Percentiles rank a stretch among this genome's conserved stretches.
phyloP scores from a whole-genome alignment of 495 filamentous ascomycete species.

The Pyrenula aspistea region DNA sequence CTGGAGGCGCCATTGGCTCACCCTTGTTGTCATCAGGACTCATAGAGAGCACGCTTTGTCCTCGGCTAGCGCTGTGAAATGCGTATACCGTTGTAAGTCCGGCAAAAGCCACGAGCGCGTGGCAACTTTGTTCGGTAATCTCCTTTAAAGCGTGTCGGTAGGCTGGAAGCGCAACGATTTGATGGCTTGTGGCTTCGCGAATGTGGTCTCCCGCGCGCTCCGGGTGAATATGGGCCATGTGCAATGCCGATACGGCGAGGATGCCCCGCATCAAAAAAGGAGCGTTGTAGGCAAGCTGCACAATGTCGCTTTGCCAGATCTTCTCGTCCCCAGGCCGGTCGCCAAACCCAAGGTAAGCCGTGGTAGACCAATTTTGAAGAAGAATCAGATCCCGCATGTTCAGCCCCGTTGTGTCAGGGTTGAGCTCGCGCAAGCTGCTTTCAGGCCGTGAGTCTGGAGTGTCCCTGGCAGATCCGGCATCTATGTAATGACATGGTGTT shows the following conservation, averaged over 20 bases:
- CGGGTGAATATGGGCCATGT: not conserved
- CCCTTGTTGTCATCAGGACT: not conserved
- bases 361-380: not conserved
- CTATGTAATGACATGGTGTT: not conserved
- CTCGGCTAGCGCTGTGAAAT: not conserved
- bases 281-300: not conserved
- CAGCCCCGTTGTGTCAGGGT: not conserved
- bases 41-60: not conserved
- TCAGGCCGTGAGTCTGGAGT: not conserved
- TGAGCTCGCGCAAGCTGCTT: not conserved
- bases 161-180: not conserved
- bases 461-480: not conserved
- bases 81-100: not conserved
- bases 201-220: not conserved
- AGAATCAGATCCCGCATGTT: not conserved
- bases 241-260: not conserved
- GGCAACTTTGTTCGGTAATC: not conserved
- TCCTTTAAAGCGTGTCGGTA: not conserved
- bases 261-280: not conserved
- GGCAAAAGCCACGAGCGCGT: not conserved
- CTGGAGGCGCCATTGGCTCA: not conserved
- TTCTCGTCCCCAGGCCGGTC: not conserved
- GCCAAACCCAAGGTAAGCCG: not conserved
- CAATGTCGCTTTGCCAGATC: not conserved
- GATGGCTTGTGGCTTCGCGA: not conserved